Base-by-base conservation (phyloP, 164 flowering plant genomes). In the Vitis cinerea region DNA sequence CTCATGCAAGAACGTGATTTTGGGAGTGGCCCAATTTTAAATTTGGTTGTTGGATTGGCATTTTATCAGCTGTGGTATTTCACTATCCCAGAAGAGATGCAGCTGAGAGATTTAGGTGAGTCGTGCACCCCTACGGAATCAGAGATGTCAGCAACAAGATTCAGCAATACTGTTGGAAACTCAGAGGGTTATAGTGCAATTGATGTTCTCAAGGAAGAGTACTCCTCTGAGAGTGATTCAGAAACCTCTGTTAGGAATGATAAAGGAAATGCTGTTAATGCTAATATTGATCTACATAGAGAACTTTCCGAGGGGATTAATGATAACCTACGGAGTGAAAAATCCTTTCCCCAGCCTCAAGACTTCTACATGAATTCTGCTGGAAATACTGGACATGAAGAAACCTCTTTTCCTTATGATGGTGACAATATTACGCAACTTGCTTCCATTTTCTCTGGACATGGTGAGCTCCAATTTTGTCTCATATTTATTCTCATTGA, bases 41-140 rank as follows among this genome's bases (percentile, higher is more conserved):
- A 88, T 78, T 64, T 88, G 83, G 67, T 92, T 72, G 61, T 86
- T 56, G 97, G 94, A 3, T 71, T 90, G 81, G 76, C 88, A 64
- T 86, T 76, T 68, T 88, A 72, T 78, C 79, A 88, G 72, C 68
- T 82, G n/a, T 94, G 93, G 97, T 87, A 83, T 79, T 74, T 83
- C 19, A 65, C 71, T 44, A 63, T 89, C 63, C 88, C 87, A 1
- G 65, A 79, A 66, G 87, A 83, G 72, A 61, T 86, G 84, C 83
- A 80, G 77, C 69, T 83, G 71, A 75, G 49, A 54, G 79, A 77
- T 44, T 52, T 59, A 10, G 81, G 79, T 27, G 74, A 69, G 31
- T 19, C 62, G 44, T 53, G 56, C n/a, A 44, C 66, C 29, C 67
- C 71, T 53, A 63, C 11, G 14, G 68, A 69, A 61, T 79, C 83